Conservation (phyloP, 2,329 filamentous ascomycete species). For the Clonostachys sp. region DNA sequence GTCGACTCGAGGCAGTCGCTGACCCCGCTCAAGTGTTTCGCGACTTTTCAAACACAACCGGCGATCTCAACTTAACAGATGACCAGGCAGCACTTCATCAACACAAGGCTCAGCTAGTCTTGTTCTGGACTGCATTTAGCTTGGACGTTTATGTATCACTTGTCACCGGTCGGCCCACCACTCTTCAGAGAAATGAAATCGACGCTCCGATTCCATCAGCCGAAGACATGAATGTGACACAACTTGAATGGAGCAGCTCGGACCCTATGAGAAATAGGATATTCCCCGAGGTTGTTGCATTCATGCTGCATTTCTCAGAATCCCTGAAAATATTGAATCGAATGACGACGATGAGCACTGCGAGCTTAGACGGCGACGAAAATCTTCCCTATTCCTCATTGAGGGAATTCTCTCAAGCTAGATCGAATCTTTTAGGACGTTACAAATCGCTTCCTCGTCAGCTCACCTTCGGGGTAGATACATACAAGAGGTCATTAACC, state of each 20-base stretch:
- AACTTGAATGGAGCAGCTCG: background rate
- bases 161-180: background rate
- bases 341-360: background rate
- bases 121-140: background rate
- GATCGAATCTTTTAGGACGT: background rate
- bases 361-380: too few relatives aligned
- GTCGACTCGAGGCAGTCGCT: constrained; percentile 7
- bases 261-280: background rate
- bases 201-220: background rate
- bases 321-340: background rate
- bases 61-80: background rate
- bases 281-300: background rate
- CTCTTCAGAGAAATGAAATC: background rate
- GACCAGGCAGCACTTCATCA: background rate
- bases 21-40: background rate
- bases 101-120: background rate
- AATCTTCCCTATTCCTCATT: background rate
- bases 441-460: background rate
- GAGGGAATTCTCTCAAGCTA: background rate
- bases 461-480: background rate
- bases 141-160: background rate
- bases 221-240: background rate
- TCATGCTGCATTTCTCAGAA: background rate
- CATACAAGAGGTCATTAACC: background rate
- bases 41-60: background rate